Conservation (phyloP, 371 early-diverging fungal species). For the Haplosporangium sp. region DNA sequence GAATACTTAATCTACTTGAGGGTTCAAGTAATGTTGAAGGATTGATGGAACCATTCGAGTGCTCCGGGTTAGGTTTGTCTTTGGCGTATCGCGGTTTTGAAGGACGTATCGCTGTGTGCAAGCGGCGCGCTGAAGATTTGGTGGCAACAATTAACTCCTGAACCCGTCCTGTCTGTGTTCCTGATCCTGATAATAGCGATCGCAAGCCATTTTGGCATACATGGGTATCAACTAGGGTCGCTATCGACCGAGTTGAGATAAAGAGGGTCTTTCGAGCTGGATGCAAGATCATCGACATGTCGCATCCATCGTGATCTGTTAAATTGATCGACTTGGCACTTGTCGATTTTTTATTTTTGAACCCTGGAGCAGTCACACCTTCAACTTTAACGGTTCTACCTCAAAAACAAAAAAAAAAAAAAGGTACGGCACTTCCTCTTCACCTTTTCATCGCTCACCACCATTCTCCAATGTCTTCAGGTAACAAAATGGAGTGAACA, state of each 20-base stretch:
- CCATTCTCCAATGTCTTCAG: too few species aligned
- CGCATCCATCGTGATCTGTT: constrained; percentile 5
- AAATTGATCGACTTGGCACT: too few species aligned
- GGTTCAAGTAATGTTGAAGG: background rate
- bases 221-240: too few species aligned
- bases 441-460: too few species aligned
- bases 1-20: background rate
- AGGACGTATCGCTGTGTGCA: constrained; percentile 12
- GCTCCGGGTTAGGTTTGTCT: background rate
- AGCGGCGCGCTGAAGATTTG: constrained; percentile 1
- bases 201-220: too few species aligned
- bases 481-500: too few species aligned
- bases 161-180: background rate
- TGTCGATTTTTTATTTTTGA: background rate
- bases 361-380: background rate
- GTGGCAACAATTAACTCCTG: background rate
- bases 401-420: too few species aligned
- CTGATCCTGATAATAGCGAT: background rate
- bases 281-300: constrained; percentile 7
- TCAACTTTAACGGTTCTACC: background rate
- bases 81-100: background rate
- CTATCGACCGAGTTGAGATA: too few species aligned
- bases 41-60: background rate
- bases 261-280: constrained; percentile 2
- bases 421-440: too few species aligned